Base-by-base conservation (phyloP, 1,139 yeast genomes). In the Pichia sp. region DNA sequence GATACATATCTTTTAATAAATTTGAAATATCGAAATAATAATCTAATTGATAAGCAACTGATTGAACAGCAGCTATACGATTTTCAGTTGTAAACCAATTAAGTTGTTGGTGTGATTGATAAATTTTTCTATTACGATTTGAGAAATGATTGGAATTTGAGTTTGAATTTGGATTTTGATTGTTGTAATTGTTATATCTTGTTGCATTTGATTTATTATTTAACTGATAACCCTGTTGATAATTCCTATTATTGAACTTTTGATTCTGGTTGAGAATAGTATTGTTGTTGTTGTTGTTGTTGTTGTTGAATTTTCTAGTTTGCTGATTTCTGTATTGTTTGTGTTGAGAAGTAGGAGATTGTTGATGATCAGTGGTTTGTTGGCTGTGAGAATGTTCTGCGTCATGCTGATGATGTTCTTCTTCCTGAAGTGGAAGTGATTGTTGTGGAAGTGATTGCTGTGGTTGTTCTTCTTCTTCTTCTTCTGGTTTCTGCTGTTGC, bases 1-100 rank as follows among this genome's bases (percentile, higher is more conserved):
- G 68, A 59, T 64, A 85, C 45, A 83, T 67, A 61, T 86, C 96
- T 64, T 84, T 83, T 53, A 84, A 71, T 62, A 91, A 71, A 64
- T 91, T 91, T 55, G 88, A 95, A 42, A 81, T 72, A 22, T 93
- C 81, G 63, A 91, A 83, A 63, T 91, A 91, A 67, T 89, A 91
- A 59, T 85, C 91, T 45, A 88, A 68, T 68, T 88, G 96, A 52
- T 73, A 74, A 22, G 70, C 41, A 35, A 47, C 32, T 8, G 51
- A 40, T 10, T 26, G 17, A 30, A 44, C 34, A 17, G 45, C 45
- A n/a, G 35, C 28, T 26, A 40, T 35, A 25, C 47, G 40, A 10
- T 31, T 28, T 34, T 44, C 47, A 10, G 41, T 35, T 7, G 44
- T 28, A 15, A 38, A 37, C 47, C 47, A 43, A n/a, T 38, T 41